Base-by-base conservation (phyloP, 805 yeast species). In the Maudiozyma saulgeensis region DNA sequence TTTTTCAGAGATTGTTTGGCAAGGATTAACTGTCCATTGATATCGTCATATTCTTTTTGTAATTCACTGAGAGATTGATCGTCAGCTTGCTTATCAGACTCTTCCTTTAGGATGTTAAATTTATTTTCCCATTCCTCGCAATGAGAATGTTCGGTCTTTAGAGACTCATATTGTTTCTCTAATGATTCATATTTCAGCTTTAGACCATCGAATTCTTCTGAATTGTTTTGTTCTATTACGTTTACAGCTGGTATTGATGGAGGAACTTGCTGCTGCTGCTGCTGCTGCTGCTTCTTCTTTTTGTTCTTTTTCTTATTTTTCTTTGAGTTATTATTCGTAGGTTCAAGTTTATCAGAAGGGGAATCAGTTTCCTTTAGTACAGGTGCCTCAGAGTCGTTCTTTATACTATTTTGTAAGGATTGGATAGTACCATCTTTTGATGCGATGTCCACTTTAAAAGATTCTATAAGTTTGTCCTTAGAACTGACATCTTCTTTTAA, bases 1-100 rank as follows among this genome's bases (percentile, higher is more conserved):
- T 59, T 43, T 34, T 63, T 66, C n/a, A 79, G 49, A 7, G 67
- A 64, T 3, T 55, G 48, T 31, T 62, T 68, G 4, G 68, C 34
- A 6, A 48, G 41, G 1, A 23, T 49, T 40, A 61, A 45, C 25
- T 57, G 57, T 9, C 43, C 46, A 9, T 56, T 18, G 32, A 13
- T 12, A 12, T 47, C 41, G n/a, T 44, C 16, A 37, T 39, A 46
- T 2, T 41, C 23, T 7, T 42, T 35, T 18, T 34, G 23, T 37
- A 42, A 19, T 18, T 47, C 49, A 23, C 34, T 25, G 6, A 42
- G 25, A 2, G 28, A 18, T 6, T 21, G 11, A 21, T 2, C 38
- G 6, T 21, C 21, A 3, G 13, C n/a, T 9, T 6, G 13, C 11
- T 42, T n/a, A 6, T 16, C 15, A 8, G 23, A 6, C 37, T n/a